Conservation (phyloP, 495 filamentous ascomycete species). For the Daldinia concentrica region DNA sequence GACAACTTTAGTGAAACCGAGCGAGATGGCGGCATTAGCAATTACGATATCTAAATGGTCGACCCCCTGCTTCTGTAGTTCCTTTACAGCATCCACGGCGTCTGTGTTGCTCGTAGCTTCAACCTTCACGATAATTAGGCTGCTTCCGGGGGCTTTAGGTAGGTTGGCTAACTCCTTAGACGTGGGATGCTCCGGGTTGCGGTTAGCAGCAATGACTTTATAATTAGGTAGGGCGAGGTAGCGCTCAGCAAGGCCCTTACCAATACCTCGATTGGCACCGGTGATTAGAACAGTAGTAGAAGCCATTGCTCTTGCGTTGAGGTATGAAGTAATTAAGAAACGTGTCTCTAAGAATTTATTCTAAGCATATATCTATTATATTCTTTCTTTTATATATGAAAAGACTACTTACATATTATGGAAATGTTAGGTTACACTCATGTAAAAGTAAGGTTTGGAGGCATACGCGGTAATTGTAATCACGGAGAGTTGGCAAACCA, state of each 20-base stretch:
- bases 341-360: not conserved
- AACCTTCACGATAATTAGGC: constrained; percentile 1
- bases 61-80: constrained; percentile 3
- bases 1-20: not conserved
- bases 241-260: constrained; percentile 37
- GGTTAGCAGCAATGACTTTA: constrained; percentile 49
- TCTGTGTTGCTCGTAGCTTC: constrained; percentile 5
- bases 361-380: not conserved
- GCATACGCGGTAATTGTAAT: not conserved
- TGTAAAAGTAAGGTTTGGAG: not conserved
- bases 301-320: not conserved
- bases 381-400: not conserved
- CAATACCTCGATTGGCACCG: constrained; percentile 46
- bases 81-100: not conserved
- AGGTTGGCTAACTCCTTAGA: not conserved
- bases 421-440: not conserved
- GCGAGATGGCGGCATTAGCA: constrained; percentile 11
- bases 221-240: constrained; percentile 44
- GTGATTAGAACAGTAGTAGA: constrained; percentile 34
- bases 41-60: constrained; percentile 14
- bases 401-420: not conserved
- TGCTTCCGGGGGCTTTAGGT: constrained; percentile 1
- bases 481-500: too few relatives aligned
- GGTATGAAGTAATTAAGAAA: not conserved
- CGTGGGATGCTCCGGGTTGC: constrained; percentile 34